Conservation (phyloP, 2,329 filamentous ascomycete species). For the Colletotrichum sp. region DNA sequence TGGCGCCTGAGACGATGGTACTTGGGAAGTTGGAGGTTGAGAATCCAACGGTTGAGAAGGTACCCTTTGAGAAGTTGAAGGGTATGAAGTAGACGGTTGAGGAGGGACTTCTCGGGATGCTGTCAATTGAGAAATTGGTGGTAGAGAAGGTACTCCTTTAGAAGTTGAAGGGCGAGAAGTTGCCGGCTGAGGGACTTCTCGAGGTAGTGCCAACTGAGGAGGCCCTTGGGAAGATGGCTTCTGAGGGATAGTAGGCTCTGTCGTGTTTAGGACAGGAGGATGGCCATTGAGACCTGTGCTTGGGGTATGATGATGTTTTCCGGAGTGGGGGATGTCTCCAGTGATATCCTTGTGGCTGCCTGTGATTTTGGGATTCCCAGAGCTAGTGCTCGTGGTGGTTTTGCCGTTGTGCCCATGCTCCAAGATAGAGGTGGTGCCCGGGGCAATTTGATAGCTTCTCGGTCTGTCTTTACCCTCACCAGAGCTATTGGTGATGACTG, state of each 20-base stretch:
- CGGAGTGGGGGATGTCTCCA: background rate
- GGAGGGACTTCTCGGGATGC: background rate
- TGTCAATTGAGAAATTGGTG: background rate
- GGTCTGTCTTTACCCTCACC: fast-evolving
- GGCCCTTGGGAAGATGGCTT: background rate
- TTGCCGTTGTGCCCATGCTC: background rate
- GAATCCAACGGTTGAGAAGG: background rate
- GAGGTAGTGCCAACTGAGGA: background rate
- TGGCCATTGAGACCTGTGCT: background rate
- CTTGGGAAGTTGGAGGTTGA: background rate
- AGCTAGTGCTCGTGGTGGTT: background rate
- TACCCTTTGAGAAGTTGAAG: background rate
- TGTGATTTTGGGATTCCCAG: background rate
- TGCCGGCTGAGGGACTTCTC: background rate
- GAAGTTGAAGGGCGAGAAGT: background rate
- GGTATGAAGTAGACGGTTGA: background rate
- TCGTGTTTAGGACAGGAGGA: background rate
- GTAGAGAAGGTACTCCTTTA: background rate
- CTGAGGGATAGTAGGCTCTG: background rate
- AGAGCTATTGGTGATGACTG: background rate
- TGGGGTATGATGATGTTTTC: background rate
- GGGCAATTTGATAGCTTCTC: background rate
- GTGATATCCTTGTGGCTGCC: background rate
- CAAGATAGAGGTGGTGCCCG: background rate
- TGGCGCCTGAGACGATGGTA: background rate